Conservation (phyloP, 257 asterid species). For the Plectranthus barbatus region DNA sequence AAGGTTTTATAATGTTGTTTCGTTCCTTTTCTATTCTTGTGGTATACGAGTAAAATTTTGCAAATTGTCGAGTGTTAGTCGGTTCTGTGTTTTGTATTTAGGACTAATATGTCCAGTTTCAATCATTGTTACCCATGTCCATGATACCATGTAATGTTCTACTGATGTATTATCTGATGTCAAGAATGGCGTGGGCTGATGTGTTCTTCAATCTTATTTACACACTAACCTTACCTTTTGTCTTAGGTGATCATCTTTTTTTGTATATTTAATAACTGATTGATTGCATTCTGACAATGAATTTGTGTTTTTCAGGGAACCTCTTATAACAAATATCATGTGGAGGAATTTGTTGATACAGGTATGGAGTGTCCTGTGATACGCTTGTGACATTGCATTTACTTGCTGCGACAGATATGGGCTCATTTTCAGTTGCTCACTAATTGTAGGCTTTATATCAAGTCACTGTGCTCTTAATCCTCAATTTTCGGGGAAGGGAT, state of each 20-base stretch:
- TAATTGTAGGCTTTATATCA: conserved; percentile 76
- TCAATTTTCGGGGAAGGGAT: conserved; percentile 68
- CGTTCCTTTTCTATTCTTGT: not conserved
- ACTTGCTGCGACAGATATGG: not conserved
- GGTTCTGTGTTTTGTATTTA: not conserved
- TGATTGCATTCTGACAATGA: conserved; percentile 4
- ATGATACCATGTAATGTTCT: not conserved
- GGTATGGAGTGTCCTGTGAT: conserved; percentile 29
- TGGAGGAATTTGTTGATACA: conserved; percentile 94
- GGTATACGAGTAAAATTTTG: not conserved
- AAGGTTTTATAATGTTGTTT: not conserved
- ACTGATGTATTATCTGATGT: not conserved
- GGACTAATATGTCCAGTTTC: not conserved
- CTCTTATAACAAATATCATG: conserved; percentile 93
- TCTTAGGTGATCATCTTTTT: not conserved
- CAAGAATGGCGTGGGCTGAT: not conserved
- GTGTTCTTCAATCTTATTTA: not conserved
- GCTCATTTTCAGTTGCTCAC: conserved; percentile 7
- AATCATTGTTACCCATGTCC: not conserved
- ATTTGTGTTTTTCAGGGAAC: conserved; percentile 60
- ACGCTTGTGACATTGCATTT: not conserved
- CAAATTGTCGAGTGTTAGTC: not conserved
- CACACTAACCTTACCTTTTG: not conserved
- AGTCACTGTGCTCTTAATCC: conserved; percentile 76
- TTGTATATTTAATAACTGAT: not conserved